These are phyloP conservation scores for button mushroom (Agaricus bisporus) DNA, from an alignment of 768 basidiomycete species.

Conservation along the genomic window DNA sequence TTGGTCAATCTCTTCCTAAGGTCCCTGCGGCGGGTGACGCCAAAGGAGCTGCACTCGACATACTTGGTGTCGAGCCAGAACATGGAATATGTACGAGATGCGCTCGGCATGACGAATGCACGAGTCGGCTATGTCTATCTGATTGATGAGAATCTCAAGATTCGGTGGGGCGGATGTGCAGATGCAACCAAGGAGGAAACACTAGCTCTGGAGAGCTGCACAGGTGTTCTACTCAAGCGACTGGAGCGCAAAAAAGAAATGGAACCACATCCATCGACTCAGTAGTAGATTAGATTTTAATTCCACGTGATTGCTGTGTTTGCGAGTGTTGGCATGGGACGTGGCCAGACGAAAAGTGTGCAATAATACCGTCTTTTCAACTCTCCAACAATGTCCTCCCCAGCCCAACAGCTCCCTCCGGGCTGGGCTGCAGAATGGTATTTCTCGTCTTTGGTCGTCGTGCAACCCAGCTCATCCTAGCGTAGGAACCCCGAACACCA, in stretches of 20 bases:
- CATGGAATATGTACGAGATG: conserved; percentile 80
- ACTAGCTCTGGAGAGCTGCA: conserved; percentile 60
- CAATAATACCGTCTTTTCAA: conserved; percentile 12
- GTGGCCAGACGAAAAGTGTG: conserved; percentile 19
- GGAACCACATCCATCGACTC: background rate
- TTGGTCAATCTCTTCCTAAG: conserved; percentile 82
- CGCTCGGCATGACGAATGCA: conserved; percentile 84
- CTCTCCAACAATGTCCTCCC: conserved; percentile 38
- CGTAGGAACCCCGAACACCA: conserved; percentile 75
- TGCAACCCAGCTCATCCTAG: conserved; percentile 14
- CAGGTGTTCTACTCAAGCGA: conserved; percentile 61
- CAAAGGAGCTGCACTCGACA: conserved; percentile 54
- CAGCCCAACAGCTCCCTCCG: conserved; percentile 69
- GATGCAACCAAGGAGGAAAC: conserved; percentile 75
- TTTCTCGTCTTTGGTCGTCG: conserved; percentile 16
- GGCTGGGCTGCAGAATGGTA: conserved; percentile 95
- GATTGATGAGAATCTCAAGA: conserved; percentile 75
- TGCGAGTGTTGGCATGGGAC: conserved; percentile 21
- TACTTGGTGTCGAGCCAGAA: conserved; percentile 82
- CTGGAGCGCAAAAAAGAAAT: conserved; percentile 22
- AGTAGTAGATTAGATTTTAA: background rate
- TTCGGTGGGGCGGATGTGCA: conserved; percentile 91
- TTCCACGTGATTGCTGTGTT: conserved; percentile 21
- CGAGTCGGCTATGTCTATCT: conserved; percentile 91
- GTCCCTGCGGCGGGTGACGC: conserved; percentile 62